Percentiles rank a stretch among this genome's conserved stretches.
These are phyloP conservation scores for Darksidea phi DNA, from an alignment of 495 filamentous ascomycete genomes.

Conservation along the genomic window DNA sequence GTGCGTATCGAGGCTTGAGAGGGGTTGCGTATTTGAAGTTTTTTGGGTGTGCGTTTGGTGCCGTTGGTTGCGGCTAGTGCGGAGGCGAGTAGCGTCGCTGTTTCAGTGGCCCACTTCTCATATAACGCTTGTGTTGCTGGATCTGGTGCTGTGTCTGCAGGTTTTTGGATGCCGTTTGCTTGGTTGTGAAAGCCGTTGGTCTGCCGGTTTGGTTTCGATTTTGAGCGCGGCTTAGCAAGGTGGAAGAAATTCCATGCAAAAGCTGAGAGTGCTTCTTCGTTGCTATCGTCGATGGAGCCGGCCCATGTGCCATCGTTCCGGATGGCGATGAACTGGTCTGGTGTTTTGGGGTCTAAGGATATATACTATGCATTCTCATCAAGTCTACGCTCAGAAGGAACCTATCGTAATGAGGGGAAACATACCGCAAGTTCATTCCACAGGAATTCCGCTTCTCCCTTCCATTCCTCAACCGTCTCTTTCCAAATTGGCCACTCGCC, in stretches of 20 bases:
- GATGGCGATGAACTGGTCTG: slow-evolving; percentile 32
- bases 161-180: not conserved
- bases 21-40: slow-evolving; percentile 18
- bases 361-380: slow-evolving; percentile 19
- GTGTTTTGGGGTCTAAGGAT: slow-evolving; percentile 14
- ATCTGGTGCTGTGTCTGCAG: not conserved
- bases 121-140: slow-evolving; percentile 15
- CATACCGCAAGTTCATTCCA: slow-evolving; percentile 25
- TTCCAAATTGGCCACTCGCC: slow-evolving; percentile 15
- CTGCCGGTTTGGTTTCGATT: not conserved
- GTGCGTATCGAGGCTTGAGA: not conserved
- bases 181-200: not conserved
- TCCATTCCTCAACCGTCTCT: slow-evolving; percentile 35
- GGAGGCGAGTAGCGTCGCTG: slow-evolving; percentile 3
- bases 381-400: not conserved
- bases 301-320: slow-evolving; percentile 26
- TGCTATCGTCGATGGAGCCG: slow-evolving; percentile 31
- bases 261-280: slow-evolving; percentile 23
- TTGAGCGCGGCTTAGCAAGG: slow-evolving; percentile 7
- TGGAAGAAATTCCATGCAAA: slow-evolving; percentile 30
- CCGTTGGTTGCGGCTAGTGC: slow-evolving; percentile 8
- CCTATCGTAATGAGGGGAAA: not conserved
- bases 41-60: slow-evolving; percentile 5
- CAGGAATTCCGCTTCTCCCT: slow-evolving; percentile 9
- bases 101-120: slow-evolving; percentile 18